Evolutionary conservation across 768 basidiomycete genomes (phyloP).

Genomic region (Hygrocybe coccinea): DNA sequence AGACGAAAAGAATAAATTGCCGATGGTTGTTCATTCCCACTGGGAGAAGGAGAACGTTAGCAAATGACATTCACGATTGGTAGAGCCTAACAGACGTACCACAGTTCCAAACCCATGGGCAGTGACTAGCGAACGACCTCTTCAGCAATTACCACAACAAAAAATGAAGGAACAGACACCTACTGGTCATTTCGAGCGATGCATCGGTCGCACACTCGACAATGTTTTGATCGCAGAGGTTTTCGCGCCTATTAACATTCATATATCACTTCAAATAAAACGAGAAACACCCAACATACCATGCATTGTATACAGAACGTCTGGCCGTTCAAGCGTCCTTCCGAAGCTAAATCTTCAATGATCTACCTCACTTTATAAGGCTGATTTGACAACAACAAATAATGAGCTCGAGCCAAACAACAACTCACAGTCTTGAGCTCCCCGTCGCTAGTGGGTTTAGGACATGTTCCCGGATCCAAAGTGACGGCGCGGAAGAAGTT

Average conservation of each 20-base stretch:
- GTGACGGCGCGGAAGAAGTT: conserved; percentile 90
- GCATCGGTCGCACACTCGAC: conserved; percentile 86
- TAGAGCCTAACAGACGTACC: conserved; percentile 45
- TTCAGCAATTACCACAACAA: conserved; percentile 4
- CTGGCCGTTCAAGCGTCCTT: conserved; percentile 87
- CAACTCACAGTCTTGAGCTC: conserved; percentile 83
- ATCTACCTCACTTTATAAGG: conserved; percentile 43
- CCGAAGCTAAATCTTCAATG: conserved; percentile 85
- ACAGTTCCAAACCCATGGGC: conserved; percentile 99
- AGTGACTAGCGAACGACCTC: conserved; percentile 56
- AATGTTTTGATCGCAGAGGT: conserved; percentile 92
- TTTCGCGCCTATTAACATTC: conserved; percentile 63
- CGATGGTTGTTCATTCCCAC: conserved; percentile 93
- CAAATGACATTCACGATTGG: neutral
- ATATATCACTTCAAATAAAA: neutral
- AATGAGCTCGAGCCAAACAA: too few species aligned
- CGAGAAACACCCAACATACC: conserved; percentile 40
- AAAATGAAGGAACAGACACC: conserved; percentile 26
- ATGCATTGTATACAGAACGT: conserved; percentile 96
- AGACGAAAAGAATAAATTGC: conserved; percentile 91
- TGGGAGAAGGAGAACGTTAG: conserved; percentile 25
- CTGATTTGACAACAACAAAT: neutral
- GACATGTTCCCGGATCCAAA: conserved; percentile 85
- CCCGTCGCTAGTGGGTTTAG: conserved; percentile 72
- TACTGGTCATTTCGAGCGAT: conserved; percentile 91